A percentile compares a stretch with the other conserved stretches of the same genome.
These are phyloP conservation scores for Cercospora zeae-maydis DNA, from an alignment of 2,329 filamentous ascomycete species.

Conservation along the genomic window DNA sequence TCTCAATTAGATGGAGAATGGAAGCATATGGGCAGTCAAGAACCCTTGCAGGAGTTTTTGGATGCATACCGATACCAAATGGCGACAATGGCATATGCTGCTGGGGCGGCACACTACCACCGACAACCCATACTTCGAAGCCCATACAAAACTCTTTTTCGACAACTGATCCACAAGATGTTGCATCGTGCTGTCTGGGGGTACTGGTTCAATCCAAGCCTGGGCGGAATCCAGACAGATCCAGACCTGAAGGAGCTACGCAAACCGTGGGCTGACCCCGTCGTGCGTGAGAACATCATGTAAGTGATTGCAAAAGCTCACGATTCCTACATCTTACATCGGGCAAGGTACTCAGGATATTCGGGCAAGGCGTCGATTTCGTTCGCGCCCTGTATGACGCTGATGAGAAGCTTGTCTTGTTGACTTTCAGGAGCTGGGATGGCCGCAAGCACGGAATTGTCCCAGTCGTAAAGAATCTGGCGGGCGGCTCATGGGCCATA, in stretches of 20 bases:
- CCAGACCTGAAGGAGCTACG: constrained; percentile 41
- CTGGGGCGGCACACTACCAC: constrained; percentile 40
- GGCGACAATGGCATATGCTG: constrained; percentile 42
- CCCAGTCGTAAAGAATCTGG: neutral
- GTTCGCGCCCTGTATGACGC: neutral
- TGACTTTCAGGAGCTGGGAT: neutral
- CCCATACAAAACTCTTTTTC: constrained; percentile 38
- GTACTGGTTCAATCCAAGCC: constrained; percentile 44
- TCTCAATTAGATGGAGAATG: constrained; percentile 33
- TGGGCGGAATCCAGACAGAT: constrained; percentile 36
- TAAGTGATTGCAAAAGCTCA: constrained; percentile 13
- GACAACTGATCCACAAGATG: constrained; percentile 43
- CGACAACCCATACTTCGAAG: constrained; percentile 37
- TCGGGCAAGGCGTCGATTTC: neutral
- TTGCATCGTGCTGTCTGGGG: constrained; percentile 43
- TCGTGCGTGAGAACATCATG: constrained; percentile 44
- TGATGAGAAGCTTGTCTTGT: neutral
- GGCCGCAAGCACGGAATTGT: neutral
- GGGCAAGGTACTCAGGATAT: constrained; percentile 34
- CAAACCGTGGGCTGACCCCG: constrained; percentile 44
- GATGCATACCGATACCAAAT: constrained; percentile 42
- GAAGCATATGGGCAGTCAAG: constrained; percentile 36
- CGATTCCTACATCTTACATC: neutral
- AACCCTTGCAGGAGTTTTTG: constrained; percentile 40
- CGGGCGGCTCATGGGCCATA: neutral